Percentiles rank a stretch among this genome's conserved stretches.
These are phyloP conservation scores for Dichomitus squalens DNA, from an alignment of 1,284 basidiomycete genomes.

Conservation along the genomic window DNA sequence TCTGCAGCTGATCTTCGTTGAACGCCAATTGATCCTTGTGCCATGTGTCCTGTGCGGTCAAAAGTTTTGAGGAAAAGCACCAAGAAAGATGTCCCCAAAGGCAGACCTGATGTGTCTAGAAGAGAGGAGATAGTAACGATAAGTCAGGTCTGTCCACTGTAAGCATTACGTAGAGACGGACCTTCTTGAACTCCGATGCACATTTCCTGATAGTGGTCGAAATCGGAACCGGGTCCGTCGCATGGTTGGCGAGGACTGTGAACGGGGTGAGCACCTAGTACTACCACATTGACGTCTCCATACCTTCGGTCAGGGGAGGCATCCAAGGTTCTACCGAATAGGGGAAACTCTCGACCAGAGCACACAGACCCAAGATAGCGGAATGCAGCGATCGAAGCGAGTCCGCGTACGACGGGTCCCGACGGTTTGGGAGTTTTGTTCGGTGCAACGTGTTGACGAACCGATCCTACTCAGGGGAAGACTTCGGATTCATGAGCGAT, in stretches of 20 bases:
- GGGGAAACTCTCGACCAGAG: conserved; percentile 79
- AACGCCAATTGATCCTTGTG: conserved; percentile 90
- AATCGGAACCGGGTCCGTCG: conserved; percentile 91
- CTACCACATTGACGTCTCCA: conserved; percentile 10
- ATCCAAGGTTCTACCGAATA: conserved; percentile 80
- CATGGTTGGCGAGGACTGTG: conserved; percentile 77
- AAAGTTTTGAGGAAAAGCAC: neutral
- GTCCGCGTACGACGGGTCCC: conserved; percentile 74
- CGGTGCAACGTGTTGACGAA: conserved; percentile 71
- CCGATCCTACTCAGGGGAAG: conserved; percentile 57
- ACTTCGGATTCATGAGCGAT: conserved; percentile 8
- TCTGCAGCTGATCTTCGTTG: conserved; percentile 87
- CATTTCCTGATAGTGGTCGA: conserved; percentile 88
- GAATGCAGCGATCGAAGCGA: conserved; percentile 82
- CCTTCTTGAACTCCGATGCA: conserved; percentile 90
- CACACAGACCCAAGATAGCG: conserved; percentile 89
- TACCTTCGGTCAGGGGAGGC: conserved; percentile 76
- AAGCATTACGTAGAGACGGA: conserved; percentile 36
- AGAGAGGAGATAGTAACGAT: conserved; percentile 9
- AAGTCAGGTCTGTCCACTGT: conserved; percentile 16
- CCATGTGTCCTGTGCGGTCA: conserved; percentile 76
- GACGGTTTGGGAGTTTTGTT: conserved; percentile 71
- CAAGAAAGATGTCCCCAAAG: neutral
- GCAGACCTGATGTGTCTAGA: conserved; percentile 69
- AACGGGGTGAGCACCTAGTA: conserved; percentile 9